A percentile compares a stretch with the other conserved stretches of the same genome.
These are phyloP conservation scores for Teratosphaeria epicoccoides DNA, from an alignment of 2,329 filamentous ascomycete genomes.

Conservation along the genomic window DNA sequence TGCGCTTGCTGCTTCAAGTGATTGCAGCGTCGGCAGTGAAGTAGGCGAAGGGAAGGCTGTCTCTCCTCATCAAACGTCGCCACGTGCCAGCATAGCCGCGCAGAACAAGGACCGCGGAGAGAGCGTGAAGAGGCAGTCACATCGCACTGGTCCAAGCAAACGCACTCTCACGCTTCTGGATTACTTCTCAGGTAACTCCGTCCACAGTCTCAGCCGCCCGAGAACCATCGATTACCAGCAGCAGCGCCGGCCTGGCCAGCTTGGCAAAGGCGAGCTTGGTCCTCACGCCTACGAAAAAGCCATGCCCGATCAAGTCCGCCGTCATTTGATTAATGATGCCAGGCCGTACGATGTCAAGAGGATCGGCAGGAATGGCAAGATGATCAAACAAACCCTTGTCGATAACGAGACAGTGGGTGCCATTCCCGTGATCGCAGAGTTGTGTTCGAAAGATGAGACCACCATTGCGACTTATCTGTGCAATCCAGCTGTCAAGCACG, in stretches of 20 bases:
- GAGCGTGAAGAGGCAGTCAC: neutral
- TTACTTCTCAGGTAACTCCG: conserved; percentile 6
- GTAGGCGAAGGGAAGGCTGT: neutral
- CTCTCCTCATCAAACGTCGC: neutral
- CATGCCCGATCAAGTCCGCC: conserved; percentile 35
- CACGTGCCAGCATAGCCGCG: neutral
- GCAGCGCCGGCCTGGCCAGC: conserved; percentile 8
- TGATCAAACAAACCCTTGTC: conserved; percentile 31
- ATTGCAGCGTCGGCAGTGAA: neutral
- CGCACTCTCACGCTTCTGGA: conserved; percentile 2
- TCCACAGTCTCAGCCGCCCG: neutral
- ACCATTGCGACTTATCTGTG: conserved; percentile 71
- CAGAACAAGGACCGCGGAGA: neutral
- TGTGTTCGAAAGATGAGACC: conserved; percentile 48
- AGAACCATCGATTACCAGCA: neutral
- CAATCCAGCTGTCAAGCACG: conserved; percentile 61
- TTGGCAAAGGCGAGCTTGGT: conserved; percentile 35
- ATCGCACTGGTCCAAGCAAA: neutral
- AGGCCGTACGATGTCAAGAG: conserved; percentile 29
- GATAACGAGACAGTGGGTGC: conserved; percentile 37
- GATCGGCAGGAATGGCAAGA: conserved; percentile 32
- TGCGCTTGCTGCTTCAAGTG: conserved; percentile 25
- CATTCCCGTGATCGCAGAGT: conserved; percentile 36
- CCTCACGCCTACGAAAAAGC: conserved; percentile 37
- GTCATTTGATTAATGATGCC: conserved; percentile 31